Evolutionary conservation across 169 alveolate genomes (phyloP).

Genomic region (Plasmodium fragile): DNA sequence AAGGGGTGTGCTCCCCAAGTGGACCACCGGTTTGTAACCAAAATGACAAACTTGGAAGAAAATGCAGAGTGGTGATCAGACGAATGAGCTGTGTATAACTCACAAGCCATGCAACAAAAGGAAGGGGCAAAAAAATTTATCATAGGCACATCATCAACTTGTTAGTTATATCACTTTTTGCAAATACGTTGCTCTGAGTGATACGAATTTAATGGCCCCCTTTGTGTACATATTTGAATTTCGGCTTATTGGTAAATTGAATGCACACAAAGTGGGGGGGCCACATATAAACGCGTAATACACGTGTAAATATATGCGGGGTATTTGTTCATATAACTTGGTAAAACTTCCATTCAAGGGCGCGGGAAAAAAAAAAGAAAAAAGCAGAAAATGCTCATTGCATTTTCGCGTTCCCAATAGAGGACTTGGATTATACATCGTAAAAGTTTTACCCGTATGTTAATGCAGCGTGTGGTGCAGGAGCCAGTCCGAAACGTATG

Average conservation of each 20-base stretch:
- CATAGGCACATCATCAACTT: not conserved
- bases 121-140: not conserved
- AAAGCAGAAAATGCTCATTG: not conserved
- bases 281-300: not conserved
- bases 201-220: not conserved
- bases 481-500: not conserved
- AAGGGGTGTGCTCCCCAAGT: not conserved
- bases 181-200: not conserved
- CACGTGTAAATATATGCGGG: not conserved
- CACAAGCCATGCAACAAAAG: not conserved
- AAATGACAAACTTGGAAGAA: not conserved
- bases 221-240: not conserved
- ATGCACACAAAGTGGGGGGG: conserved; percentile 14
- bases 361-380: not conserved
- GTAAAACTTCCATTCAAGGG: not conserved
- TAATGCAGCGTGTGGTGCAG: not conserved
- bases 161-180: not conserved
- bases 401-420: not conserved
- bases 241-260: not conserved
- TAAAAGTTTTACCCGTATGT: not conserved
- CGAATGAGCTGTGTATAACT: not conserved
- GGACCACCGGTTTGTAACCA: not conserved
- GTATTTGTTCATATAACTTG: not conserved
- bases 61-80: not conserved
- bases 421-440: not conserved